These are phyloP conservation scores for Botrytis hyacinthi DNA, from an alignment of 2,329 filamentous ascomycete species.

Conservation along the genomic window DNA sequence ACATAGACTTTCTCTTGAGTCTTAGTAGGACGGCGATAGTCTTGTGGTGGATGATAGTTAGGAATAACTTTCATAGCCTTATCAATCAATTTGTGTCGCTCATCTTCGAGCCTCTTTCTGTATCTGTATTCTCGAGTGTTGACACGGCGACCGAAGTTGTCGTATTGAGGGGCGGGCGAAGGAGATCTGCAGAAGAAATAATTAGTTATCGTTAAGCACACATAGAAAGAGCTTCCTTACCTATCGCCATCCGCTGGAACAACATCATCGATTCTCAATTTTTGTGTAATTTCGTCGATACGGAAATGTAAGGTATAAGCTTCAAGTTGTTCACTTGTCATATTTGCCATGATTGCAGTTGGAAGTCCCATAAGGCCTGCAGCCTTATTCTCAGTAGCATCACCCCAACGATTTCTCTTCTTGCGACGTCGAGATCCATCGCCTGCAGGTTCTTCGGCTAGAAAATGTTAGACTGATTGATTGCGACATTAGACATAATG, in stretches of 20 bases:
- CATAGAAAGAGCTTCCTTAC: slow-evolving; percentile 52
- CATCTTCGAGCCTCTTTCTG: slow-evolving; percentile 95
- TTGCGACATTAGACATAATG: background rate
- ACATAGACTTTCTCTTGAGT: slow-evolving; percentile 99
- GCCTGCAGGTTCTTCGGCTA: slow-evolving; percentile 35
- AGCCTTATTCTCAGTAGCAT: slow-evolving; percentile 96
- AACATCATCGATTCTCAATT: slow-evolving; percentile 98
- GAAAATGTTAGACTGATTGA: slow-evolving; percentile 24
- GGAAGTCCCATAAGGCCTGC: slow-evolving; percentile 96
- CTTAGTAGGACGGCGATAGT: slow-evolving; percentile 98
- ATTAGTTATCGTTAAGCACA: slow-evolving; percentile 1
- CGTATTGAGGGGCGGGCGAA: slow-evolving; percentile 93
- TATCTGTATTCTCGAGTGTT: slow-evolving; percentile 99
- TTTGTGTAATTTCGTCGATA: slow-evolving; percentile 99
- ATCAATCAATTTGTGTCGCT: slow-evolving; percentile 97
- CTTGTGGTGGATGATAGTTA: slow-evolving; percentile 97
- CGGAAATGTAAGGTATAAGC: slow-evolving; percentile 94
- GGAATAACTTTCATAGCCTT: slow-evolving; percentile 99
- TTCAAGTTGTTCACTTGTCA: slow-evolving; percentile 97
- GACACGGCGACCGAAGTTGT: slow-evolving; percentile 98
- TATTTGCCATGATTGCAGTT: slow-evolving; percentile 93
- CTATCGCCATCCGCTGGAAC: slow-evolving; percentile 94
- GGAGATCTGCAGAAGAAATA: slow-evolving; percentile 66
- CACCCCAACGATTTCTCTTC: slow-evolving; percentile 98
- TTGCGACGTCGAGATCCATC: slow-evolving; percentile 88